A percentile compares a stretch with the other conserved stretches of the same genome.
Evolutionary conservation across 352 stramenopile genomes (phyloP).

Genomic region (Saprolegnia parasitica): DNA sequence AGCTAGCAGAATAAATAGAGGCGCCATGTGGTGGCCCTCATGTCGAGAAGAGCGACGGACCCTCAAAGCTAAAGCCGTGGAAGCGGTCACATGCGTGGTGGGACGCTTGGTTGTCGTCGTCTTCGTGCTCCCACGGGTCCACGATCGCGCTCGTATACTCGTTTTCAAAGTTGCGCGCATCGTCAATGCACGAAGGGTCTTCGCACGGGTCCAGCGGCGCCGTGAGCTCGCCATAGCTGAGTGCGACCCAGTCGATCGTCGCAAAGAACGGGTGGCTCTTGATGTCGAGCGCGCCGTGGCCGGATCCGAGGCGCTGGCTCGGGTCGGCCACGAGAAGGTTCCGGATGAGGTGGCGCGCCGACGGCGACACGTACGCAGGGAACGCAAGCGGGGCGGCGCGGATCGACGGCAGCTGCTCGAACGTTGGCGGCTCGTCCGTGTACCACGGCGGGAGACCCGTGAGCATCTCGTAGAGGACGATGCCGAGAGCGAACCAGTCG

Average conservation of each 20-base stretch:
- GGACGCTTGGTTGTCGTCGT: conserved; percentile 32
- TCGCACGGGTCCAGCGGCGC: conserved; percentile 65
- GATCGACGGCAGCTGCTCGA: conserved; percentile 46
- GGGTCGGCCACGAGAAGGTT: conserved; percentile 48
- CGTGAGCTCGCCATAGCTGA: conserved; percentile 51
- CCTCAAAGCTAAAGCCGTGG: conserved; percentile 83
- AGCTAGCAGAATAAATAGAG: background rate
- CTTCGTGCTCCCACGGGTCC: conserved; percentile 32
- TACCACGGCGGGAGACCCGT: conserved; percentile 77
- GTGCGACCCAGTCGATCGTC: conserved; percentile 57
- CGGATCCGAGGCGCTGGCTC: conserved; percentile 45
- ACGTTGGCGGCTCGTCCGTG: conserved; percentile 40
- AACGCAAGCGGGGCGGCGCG: conserved; percentile 51
- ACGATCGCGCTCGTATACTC: conserved; percentile 77
- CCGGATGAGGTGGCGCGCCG: conserved; percentile 50
- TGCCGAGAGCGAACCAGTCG: conserved; percentile 78
- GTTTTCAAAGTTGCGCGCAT: conserved; percentile 79
- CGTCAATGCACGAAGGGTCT: conserved; percentile 40
- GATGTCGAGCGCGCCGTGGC: conserved; percentile 45
- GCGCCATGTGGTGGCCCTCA: background rate
- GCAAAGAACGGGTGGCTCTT: conserved; percentile 62
- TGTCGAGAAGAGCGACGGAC: conserved; percentile 31
- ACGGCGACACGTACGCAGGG: conserved; percentile 44
- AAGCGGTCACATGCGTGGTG: conserved; percentile 63
- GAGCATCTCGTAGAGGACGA: conserved; percentile 72